These are phyloP conservation scores for Hypoxylon sp. DNA, from an alignment of 2,329 filamentous ascomycete genomes.

Conservation along the genomic window DNA sequence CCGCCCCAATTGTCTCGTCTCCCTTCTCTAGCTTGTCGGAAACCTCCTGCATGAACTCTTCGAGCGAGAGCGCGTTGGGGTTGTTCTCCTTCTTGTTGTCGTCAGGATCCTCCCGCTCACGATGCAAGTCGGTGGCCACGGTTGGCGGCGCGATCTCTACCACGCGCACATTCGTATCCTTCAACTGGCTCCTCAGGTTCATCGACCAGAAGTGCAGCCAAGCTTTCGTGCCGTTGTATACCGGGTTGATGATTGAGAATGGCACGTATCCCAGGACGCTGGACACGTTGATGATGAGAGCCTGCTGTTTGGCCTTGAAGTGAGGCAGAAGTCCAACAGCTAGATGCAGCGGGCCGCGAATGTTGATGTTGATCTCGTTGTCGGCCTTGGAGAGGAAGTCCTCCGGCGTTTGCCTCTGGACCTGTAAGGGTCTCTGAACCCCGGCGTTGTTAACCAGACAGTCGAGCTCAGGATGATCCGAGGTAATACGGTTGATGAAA, in stretches of 20 bases:
- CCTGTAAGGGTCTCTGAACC: slow-evolving; percentile 61
- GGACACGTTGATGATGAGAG: slow-evolving; percentile 62
- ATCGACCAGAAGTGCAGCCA: slow-evolving; percentile 65
- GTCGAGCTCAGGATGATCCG: slow-evolving; percentile 62
- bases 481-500: slow-evolving; percentile 55
- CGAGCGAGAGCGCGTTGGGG: slow-evolving; percentile 53
- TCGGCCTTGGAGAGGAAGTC: slow-evolving; percentile 61
- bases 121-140: slow-evolving; percentile 63
- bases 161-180: slow-evolving; percentile 53
- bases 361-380: slow-evolving; percentile 65
- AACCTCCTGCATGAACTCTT: slow-evolving; percentile 63
- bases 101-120: slow-evolving; percentile 62
- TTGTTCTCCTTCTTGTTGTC: slow-evolving; percentile 68
- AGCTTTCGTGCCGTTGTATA: slow-evolving; percentile 67
- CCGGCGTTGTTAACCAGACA: slow-evolving; percentile 68
- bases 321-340: slow-evolving; percentile 58
- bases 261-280: slow-evolving; percentile 62
- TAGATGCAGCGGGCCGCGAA: slow-evolving; percentile 65
- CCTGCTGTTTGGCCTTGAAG: slow-evolving; percentile 51
- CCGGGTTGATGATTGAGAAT: slow-evolving; percentile 61
- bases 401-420: slow-evolving; percentile 48
- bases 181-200: slow-evolving; percentile 61
- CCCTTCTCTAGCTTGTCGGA: slow-evolving; percentile 54
- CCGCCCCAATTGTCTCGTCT: slow-evolving; percentile 58
- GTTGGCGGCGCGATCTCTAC: slow-evolving; percentile 64